Base-by-base conservation (phyloP, 1,139 yeast genomes). In the Suhomyces bokatorum region DNA sequence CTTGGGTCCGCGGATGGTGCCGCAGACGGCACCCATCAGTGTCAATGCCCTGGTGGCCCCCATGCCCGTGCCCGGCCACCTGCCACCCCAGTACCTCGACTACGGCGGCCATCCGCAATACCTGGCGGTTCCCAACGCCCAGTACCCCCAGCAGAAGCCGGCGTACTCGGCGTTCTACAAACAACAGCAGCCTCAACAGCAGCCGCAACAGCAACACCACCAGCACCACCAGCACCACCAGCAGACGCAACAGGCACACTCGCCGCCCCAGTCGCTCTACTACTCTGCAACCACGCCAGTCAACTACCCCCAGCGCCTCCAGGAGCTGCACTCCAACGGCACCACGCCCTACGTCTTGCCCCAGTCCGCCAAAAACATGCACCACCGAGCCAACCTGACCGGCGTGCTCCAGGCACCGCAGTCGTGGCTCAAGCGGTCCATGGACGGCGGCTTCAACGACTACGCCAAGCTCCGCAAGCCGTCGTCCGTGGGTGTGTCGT, bases 391-490 rank as follows among this genome's bases (percentile, higher is more conserved):
- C 17, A 11, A 10, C 3, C 30, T 35, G 22, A 28, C 17, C 10
- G 27, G 29, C 12, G 32, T 13, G 4, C 32, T 8, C 34, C 37
- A 39, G 11, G 30, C n/a, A 12, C 38, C 32, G 27, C 37, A 32
- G 31, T 14, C 33, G 13, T 28, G 28, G 39, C 15, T 16, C 39
- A 24, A 33, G 11, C 15, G 33, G 9, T 16, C 20, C 32, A 30
- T 29, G 14, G 26, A 29, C 14, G 14, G 30, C 24, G 15, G 15
- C 26, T 17, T 13, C 20, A 35, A 6, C 27, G 33, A 16, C 12
- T 16, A 30, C 15, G 31, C 24, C 15, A 36, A 42, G 32, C 32
- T 33, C 16, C 35, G 34, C 6, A 37, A 41, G 13, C 37, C 16
- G 4, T 37, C 40, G 4, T 37, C 40, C 12, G 40, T 24, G 13